Evolutionary conservation across 345 rosid genomes (phyloP).

Genomic region (Hibiscus syriacus): DNA sequence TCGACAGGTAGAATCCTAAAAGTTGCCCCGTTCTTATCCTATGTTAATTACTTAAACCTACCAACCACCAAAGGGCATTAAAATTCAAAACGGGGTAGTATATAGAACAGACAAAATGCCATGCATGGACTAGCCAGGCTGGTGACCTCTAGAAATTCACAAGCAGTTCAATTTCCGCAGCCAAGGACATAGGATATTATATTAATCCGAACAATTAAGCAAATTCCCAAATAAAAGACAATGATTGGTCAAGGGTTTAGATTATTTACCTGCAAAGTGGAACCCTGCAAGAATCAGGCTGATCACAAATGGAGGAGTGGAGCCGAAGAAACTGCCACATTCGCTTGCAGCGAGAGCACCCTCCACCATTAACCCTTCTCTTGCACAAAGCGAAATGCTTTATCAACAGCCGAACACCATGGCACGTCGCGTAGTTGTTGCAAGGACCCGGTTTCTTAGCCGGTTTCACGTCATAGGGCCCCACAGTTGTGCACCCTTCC

Average conservation of each 20-base stretch:
- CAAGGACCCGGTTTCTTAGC: slow-evolving; percentile 33
- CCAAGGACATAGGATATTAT: no score
- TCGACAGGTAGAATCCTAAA: not conserved
- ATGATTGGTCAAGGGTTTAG: no score
- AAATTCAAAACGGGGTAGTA: not conserved
- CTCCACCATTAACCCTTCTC: slow-evolving; percentile 42
- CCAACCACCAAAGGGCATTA: not conserved
- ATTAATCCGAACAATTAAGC: not conserved
- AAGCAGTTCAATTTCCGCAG: not conserved
- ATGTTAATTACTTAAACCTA: not conserved
- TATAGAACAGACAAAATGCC: not conserved
- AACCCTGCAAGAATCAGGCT: slow-evolving; percentile 49
- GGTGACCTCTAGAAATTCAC: not conserved
- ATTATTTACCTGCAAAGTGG: slow-evolving; percentile 82
- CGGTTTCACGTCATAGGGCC: slow-evolving; percentile 42
- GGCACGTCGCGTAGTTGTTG: slow-evolving; percentile 52
- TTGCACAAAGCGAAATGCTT: slow-evolving; percentile 63
- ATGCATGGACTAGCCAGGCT: not conserved
- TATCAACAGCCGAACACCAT: slow-evolving; percentile 61
- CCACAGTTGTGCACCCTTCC: slow-evolving; percentile 71
- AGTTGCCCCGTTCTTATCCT: not conserved
- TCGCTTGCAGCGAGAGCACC: slow-evolving; percentile 68
- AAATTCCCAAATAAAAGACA: no score
- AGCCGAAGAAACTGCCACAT: slow-evolving; percentile 89
- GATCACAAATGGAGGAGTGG: slow-evolving; percentile 67